Conservation (phyloP, 2,329 filamentous ascomycete species). For the Lasiodiplodia gonubiensis region DNA sequence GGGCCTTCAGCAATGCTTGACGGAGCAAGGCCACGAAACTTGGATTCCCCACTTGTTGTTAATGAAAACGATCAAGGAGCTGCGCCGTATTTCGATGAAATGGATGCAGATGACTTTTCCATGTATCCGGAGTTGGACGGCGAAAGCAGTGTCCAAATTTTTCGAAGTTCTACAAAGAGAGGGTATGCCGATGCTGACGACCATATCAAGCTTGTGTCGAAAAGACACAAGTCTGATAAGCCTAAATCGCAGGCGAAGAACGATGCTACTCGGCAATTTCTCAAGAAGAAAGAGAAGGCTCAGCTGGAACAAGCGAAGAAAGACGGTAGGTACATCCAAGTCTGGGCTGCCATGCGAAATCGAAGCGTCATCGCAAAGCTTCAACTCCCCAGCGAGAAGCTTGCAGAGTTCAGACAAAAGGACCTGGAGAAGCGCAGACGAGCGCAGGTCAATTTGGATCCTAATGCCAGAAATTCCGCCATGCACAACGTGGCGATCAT, state of each 20-base stretch:
- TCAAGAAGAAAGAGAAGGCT: constrained; percentile 54
- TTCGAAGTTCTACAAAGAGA: constrained; percentile 40
- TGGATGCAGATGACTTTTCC: constrained; percentile 33
- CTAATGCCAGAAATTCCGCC: constrained; percentile 35
- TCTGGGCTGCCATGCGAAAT: constrained; percentile 53
- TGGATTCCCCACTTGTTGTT: background rate
- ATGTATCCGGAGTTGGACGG: constrained; percentile 38
- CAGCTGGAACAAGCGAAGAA: constrained; percentile 49
- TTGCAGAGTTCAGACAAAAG: constrained; percentile 45
- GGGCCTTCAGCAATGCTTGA: constrained; percentile 35
- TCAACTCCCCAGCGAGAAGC: constrained; percentile 42
- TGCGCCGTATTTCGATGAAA: constrained; percentile 29
- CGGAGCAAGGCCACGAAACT: constrained; percentile 31
- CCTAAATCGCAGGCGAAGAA: constrained; percentile 47
- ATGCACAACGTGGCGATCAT: constrained; percentile 40
- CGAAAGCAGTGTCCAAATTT: constrained; percentile 36
- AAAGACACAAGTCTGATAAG: constrained; percentile 45
- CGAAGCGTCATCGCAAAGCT: constrained; percentile 53
- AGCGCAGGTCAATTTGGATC: constrained; percentile 20
- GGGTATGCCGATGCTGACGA: constrained; percentile 39
- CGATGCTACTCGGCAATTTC: constrained; percentile 54
- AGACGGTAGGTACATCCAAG: constrained; percentile 53
- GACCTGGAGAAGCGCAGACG: constrained; percentile 37
- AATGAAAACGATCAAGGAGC: constrained; percentile 1
- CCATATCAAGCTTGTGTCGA: constrained; percentile 34